Percentiles rank a stretch among this genome's conserved stretches.
phyloP scores from a whole-genome alignment of 1,284 basidiomycete genomes.

The Ustilago tritici region DNA sequence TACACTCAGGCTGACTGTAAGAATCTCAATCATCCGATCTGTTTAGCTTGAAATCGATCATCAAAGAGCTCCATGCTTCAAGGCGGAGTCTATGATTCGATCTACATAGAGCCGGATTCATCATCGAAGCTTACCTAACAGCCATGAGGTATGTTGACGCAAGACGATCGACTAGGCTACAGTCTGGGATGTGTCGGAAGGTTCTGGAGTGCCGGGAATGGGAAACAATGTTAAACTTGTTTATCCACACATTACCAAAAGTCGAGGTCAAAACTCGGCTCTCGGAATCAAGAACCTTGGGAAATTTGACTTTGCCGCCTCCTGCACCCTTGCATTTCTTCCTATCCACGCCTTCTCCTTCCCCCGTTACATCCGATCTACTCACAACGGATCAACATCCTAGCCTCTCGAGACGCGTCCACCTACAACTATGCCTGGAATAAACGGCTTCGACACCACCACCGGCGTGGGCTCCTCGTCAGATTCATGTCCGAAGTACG shows the following conservation, averaged over 20 bases:
- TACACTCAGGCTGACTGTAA: too few relatives aligned
- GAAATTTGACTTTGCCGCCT: background rate
- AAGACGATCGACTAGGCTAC: too few relatives aligned
- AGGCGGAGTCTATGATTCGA: too few relatives aligned
- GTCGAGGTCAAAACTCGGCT: background rate
- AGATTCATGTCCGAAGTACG: constrained; percentile 26
- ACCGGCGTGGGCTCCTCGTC: background rate
- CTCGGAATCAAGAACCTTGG: background rate
- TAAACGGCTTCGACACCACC: background rate
- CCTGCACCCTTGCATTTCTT: constrained; percentile 2
- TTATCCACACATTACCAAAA: background rate
- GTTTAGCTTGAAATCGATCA: background rate
- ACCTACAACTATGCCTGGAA: constrained; percentile 1
- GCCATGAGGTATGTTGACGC: too few relatives aligned
- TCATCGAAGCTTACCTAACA: too few relatives aligned
- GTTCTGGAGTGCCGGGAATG: too few relatives aligned
- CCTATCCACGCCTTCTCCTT: constrained; percentile 3
- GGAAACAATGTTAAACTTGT: background rate
- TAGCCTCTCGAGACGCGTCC: background rate
- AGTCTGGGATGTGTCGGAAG: too few relatives aligned
- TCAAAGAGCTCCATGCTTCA: too few relatives aligned
- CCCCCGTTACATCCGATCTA: background rate
- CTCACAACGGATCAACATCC: background rate
- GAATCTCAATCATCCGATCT: background rate
- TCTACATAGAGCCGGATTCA: too few relatives aligned